These are phyloP conservation scores for Magnaporthiopsis incrustans DNA, from an alignment of 2,329 filamentous ascomycete species.

Conservation along the genomic window DNA sequence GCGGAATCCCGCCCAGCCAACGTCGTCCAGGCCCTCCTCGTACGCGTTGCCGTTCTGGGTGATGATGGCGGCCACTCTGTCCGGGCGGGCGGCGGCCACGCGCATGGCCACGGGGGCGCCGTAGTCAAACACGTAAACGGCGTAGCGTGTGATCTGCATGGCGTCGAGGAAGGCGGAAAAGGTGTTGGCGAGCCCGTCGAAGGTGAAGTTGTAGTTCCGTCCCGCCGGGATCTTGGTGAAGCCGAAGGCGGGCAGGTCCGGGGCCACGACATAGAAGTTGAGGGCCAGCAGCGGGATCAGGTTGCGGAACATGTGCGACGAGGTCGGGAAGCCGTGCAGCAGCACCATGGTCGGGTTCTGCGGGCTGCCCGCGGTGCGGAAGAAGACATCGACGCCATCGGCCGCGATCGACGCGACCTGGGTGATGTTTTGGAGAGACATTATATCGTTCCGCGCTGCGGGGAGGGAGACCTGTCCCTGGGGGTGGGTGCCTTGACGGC, in stretches of 20 bases:
- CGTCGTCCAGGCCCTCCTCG: conserved; percentile 39
- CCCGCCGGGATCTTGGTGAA: conserved; percentile 40
- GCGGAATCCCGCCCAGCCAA: conserved; percentile 40
- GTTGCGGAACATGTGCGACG: conserved; percentile 35
- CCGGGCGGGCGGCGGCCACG: conserved; percentile 39
- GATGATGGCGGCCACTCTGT: conserved; percentile 42
- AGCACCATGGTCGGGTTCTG: conserved; percentile 24
- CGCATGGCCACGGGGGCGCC: conserved; percentile 48
- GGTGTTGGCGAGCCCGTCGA: conserved; percentile 40
- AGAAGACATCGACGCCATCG: conserved; percentile 31
- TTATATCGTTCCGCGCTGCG: too few relatives aligned
- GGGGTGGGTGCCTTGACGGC: too few relatives aligned
- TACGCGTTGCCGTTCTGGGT: conserved; percentile 57
- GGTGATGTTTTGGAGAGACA: too few relatives aligned
- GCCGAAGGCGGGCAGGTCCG: conserved; percentile 52
- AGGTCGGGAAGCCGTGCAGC: conserved; percentile 37
- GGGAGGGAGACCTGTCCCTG: too few relatives aligned
- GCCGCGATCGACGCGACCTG: neutral
- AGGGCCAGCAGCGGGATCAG: conserved; percentile 31
- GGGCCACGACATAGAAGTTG: conserved; percentile 39
- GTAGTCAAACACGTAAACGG: conserved; percentile 56
- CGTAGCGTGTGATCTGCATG: conserved; percentile 37
- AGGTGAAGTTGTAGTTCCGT: conserved; percentile 44
- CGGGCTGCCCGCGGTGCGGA: conserved; percentile 25
- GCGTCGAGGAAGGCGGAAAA: conserved; percentile 40